Base-by-base conservation (phyloP, 176 grass and related monocot species). In the Hordeum marinum region DNA sequence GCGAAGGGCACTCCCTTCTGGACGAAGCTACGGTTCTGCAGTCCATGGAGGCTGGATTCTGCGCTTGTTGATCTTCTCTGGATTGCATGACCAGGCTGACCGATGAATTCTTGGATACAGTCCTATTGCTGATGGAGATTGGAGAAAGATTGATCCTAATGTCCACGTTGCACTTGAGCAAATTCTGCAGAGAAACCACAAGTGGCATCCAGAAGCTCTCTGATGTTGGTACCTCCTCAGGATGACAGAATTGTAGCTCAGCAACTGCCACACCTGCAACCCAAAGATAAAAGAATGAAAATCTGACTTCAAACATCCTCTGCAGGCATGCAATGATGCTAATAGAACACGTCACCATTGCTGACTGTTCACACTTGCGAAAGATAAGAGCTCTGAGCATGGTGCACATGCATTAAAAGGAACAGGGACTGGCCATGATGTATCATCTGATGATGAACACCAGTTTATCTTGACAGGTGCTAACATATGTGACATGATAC, bases 91-190 rank as follows among this genome's bases (percentile, higher is more conserved):
- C 81, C 67, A 91, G 71, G 55, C 89, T 82, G 7, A 89, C 85
- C 0, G 87, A 87, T 45, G 82, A 78, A 63, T 89, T 87, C 77
- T 87, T 91, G 13, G 79, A 73, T 60, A 35, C 70, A 74, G 11
- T 41, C 27, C 58, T 60, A 46, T 27, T 83, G 40, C 45, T 48
- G 71, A 36, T 12, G 9, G 66, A 80, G 69, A 88, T 64, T 39
- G 88, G 90, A 0, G 82, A 83, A 80, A 90, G 84, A 58, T 72
- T 91, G 79, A 91, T 95, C 73, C 85, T 79, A 68, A 95, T 83
- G 72, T 98, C 95, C 29, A 95, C 92, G 5, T 88, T 91, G 82
- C 95, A 91, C 40, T 89, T 86, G 18, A 98, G 92, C 72, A 98
- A 72, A 40, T 80, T 88, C 72, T 95, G 89, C 59, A 98, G 82